Evolutionary conservation across 148 eudicot genomes (phyloP), one percentile per base, ranked within the genome.

Genomic region (Amaranthus palmeri): DNA sequence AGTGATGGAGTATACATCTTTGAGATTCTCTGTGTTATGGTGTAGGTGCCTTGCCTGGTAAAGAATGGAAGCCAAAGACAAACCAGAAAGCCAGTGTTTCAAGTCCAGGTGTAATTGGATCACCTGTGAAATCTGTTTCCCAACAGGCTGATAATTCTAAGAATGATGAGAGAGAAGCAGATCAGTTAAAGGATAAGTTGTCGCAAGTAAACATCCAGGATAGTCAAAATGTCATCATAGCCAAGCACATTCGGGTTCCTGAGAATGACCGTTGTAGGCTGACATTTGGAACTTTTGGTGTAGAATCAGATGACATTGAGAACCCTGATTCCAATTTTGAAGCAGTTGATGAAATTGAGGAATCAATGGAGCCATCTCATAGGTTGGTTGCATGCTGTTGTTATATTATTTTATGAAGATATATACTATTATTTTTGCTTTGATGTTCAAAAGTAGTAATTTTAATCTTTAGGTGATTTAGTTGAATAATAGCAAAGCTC

Each of bases 61-160:
- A 88, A 83, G 97, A 91, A 72, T 93, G 98, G 98, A 93, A 91
- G 80, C 98, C 92, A n/a, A 93, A 93, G 79, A 70, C 86, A 44
- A 89, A 72, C 70, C 79, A 83, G 66, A 91, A 84, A 72, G 74
- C 86, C 49, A 84, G 73, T 68, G 75, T 17, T 44, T 67, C 81
- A 68, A 80, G 77, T 68, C 86, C 84, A 76, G 92, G 92, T 51
- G 92, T 85, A 54, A 88, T 87, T 72, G 92, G 89, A 71, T 75
- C 84, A 56, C 88, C 92, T 51, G 75, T 83, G 77, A 91, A 91
- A 81, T 61, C 91, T 76, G 83, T 79, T 64, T 54, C 83, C 10
- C 75, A 85, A 61, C 72, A 77, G 60, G 67, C 74, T 53, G 85
- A 81, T 52, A 68, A 44, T 63, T 17, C 85, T 25, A 77, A 86